Percentiles rank a stretch among this genome's conserved stretches.
Evolutionary conservation across 2,329 filamentous ascomycete species (phyloP).

Genomic region (Calonectria pseudoturangicola): DNA sequence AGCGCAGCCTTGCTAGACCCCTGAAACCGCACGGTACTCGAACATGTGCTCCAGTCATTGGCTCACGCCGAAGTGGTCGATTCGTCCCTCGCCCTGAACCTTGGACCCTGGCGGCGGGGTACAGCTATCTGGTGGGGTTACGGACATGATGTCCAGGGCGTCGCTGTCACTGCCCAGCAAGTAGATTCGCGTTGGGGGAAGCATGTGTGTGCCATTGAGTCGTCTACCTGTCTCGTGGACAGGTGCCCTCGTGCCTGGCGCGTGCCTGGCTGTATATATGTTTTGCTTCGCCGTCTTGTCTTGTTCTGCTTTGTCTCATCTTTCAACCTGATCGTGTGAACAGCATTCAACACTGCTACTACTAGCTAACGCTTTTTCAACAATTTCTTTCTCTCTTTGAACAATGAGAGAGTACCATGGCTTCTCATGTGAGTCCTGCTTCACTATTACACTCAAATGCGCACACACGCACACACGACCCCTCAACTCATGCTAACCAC

Average conservation of each 20-base stretch:
- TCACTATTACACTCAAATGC: background rate
- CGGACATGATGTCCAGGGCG: slow-evolving; percentile 47
- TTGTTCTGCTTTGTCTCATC: slow-evolving; percentile 40
- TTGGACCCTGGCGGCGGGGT: slow-evolving; percentile 51
- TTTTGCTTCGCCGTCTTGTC: slow-evolving; percentile 46
- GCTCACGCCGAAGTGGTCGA: slow-evolving; percentile 54
- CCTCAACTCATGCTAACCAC: slow-evolving; percentile 50
- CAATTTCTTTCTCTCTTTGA: slow-evolving; percentile 57
- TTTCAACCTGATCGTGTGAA: slow-evolving; percentile 54
- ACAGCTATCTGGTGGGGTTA: slow-evolving; percentile 50
- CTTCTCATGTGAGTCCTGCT: slow-evolving; percentile 73
- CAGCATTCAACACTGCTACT: slow-evolving; percentile 59
- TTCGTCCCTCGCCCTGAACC: slow-evolving; percentile 21
- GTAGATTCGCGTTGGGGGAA: slow-evolving; percentile 43
- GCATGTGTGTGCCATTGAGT: slow-evolving; percentile 44
- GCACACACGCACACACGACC: background rate
- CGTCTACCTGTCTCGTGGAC: slow-evolving; percentile 40
- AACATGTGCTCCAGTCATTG: slow-evolving; percentile 67
- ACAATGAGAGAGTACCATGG: slow-evolving; percentile 83
- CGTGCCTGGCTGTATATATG: slow-evolving; percentile 48
- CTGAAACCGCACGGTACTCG: slow-evolving; percentile 51
- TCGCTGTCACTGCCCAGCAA: slow-evolving; percentile 39
- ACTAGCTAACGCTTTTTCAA: slow-evolving; percentile 49
- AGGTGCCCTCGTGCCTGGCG: slow-evolving; percentile 34
- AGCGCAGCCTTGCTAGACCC: slow-evolving; percentile 50